These are phyloP conservation scores for Diaporthe vaccinii DNA, from an alignment of 2,329 filamentous ascomycete species.

Conservation along the genomic window DNA sequence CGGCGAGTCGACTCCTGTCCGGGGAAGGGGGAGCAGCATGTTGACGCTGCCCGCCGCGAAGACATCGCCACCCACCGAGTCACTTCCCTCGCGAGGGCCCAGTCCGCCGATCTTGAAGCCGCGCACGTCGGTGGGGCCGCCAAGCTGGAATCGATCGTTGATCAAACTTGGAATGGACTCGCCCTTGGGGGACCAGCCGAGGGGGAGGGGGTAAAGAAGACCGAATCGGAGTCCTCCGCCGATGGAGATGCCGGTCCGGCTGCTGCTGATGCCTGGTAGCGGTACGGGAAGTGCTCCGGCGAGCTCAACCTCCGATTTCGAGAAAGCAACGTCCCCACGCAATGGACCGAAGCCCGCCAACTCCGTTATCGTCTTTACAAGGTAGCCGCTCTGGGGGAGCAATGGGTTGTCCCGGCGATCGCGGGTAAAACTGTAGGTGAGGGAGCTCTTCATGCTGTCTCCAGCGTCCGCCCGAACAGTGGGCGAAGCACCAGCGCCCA, in stretches of 20 bases:
- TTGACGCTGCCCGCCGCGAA: slow-evolving; percentile 92
- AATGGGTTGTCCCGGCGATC: slow-evolving; percentile 89
- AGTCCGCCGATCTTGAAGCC: slow-evolving; percentile 93
- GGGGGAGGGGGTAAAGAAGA: slow-evolving; percentile 83
- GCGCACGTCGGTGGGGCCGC: slow-evolving; percentile 93
- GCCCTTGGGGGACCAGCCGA: slow-evolving; percentile 66
- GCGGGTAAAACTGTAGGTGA: slow-evolving; percentile 84
- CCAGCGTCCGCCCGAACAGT: slow-evolving; percentile 88
- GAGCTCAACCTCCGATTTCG: slow-evolving; percentile 89
- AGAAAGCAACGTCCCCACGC: slow-evolving; percentile 92
- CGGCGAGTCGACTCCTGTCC: slow-evolving; percentile 84
- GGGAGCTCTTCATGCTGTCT: slow-evolving; percentile 88
- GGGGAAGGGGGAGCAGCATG: slow-evolving; percentile 86
- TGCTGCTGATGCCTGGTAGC: slow-evolving; percentile 73
- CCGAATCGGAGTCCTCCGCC: slow-evolving; percentile 86
- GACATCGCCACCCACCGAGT: slow-evolving; percentile 91
- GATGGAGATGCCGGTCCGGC: slow-evolving; percentile 83
- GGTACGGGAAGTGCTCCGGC: slow-evolving; percentile 81
- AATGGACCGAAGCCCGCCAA: slow-evolving; percentile 89
- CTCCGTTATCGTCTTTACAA: slow-evolving; percentile 83
- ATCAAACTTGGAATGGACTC: slow-evolving; percentile 79
- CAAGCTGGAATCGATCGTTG: slow-evolving; percentile 95
- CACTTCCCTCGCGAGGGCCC: slow-evolving; percentile 86
- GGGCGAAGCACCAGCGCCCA: slow-evolving; percentile 82
- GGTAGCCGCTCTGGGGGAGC: slow-evolving; percentile 85